phyloP scores from a whole-genome alignment of 805 yeast species.

The Candida montana region DNA sequence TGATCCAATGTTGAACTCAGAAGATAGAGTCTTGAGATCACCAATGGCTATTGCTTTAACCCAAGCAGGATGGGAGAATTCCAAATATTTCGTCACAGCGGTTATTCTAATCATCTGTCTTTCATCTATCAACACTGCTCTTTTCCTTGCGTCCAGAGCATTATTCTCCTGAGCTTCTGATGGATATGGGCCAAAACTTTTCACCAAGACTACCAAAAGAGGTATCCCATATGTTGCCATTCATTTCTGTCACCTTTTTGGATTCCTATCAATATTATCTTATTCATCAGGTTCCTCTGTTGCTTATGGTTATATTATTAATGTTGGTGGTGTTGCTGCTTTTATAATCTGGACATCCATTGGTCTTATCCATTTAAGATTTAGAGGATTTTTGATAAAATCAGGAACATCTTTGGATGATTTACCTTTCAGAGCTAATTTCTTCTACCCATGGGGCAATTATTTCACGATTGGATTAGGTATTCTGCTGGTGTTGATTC shows the following conservation, averaged over 20 bases:
- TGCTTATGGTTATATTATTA: conserved; percentile 67
- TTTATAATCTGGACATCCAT: conserved; percentile 68
- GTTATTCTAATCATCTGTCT: conserved; percentile 58
- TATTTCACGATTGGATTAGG: conserved; percentile 34
- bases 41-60: conserved; percentile 69
- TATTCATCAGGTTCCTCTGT: conserved; percentile 44
- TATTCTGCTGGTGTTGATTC: conserved; percentile 36
- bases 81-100: conserved; percentile 67
- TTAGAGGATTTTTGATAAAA: conserved; percentile 54
- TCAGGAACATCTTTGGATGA: conserved; percentile 60
- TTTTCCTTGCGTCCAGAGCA: conserved; percentile 65
- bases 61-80: conserved; percentile 58
- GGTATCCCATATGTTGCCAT: conserved; percentile 70
- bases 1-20: conserved; percentile 42
- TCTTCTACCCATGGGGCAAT: conserved; percentile 36
- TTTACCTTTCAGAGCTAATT: conserved; percentile 65
- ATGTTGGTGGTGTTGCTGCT: conserved; percentile 71
- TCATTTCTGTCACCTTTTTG: conserved; percentile 49
- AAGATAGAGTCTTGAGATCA: conserved; percentile 42
- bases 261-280: conserved; percentile 56
- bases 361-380: conserved; percentile 56
- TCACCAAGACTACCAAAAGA: conserved; percentile 44
- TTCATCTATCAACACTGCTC: conserved; percentile 65
- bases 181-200: conserved; percentile 53
- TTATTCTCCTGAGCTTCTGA: conserved; percentile 58